Evolutionary conservation across 2,329 filamentous ascomycete species (phyloP).

Genomic region (Hypoxylon sp.): DNA sequence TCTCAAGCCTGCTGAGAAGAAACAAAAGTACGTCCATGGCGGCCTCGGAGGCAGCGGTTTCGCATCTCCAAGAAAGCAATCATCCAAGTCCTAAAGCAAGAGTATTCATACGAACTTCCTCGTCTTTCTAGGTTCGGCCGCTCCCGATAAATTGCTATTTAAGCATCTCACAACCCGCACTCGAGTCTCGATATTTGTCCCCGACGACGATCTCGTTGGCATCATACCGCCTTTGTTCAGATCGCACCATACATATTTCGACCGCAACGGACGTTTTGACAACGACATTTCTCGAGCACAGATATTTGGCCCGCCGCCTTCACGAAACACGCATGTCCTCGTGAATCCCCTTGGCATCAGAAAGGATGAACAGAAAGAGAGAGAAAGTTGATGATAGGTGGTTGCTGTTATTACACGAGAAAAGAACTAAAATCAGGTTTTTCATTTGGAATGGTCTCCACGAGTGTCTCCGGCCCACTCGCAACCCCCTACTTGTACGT

Average conservation of each 20-base stretch:
- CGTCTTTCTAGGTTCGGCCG: slow-evolving; percentile 92
- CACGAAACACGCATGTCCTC: slow-evolving; percentile 38
- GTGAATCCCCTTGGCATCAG: slow-evolving; percentile 42
- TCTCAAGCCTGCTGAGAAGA: slow-evolving; percentile 99
- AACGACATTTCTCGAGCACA: slow-evolving; percentile 46
- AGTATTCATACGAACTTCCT: slow-evolving; percentile 79
- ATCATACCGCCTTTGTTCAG: slow-evolving; percentile 35
- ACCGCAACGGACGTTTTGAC: slow-evolving; percentile 41
- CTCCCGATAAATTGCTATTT: slow-evolving; percentile 72
- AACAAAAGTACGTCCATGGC: slow-evolving; percentile 98
- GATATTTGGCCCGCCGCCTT: slow-evolving; percentile 43
- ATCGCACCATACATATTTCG: slow-evolving; percentile 27
- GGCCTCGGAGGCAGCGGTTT: slow-evolving; percentile 77
- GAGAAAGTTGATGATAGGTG: slow-evolving; percentile 47
- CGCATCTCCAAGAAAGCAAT: slow-evolving; percentile 78
- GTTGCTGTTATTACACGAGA: slow-evolving; percentile 51
- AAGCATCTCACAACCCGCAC: slow-evolving; percentile 42
- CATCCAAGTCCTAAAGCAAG: slow-evolving; percentile 72
- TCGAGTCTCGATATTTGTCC: slow-evolving; percentile 46
- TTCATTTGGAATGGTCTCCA: slow-evolving; percentile 53
- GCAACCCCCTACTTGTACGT: slow-evolving; percentile 29
- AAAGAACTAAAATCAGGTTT: slow-evolving; percentile 56
- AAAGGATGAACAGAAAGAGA: slow-evolving; percentile 43
- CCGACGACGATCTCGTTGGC: slow-evolving; percentile 40
- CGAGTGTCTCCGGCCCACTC: slow-evolving; percentile 42